Evolutionary conservation across 164 flowering plant genomes (phyloP), one percentile per base, ranked within the genome.

Genomic region (Macadamia integrifolia): DNA sequence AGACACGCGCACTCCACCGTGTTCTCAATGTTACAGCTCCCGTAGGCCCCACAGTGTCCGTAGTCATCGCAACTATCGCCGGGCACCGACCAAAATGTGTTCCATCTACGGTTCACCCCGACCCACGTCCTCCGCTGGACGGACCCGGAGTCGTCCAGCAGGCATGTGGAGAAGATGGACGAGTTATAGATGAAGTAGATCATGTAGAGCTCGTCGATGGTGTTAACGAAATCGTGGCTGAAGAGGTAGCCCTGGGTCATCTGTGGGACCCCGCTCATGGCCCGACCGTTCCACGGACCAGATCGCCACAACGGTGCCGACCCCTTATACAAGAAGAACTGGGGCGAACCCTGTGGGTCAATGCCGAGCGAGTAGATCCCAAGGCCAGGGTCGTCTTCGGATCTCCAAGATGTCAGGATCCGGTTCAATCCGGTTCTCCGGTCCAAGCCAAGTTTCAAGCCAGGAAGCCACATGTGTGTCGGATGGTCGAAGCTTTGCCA

Each of bases 401-500:
- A 66, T 43, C 68, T 82, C 88, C 87, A 85, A 0, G 88, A 82
- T 0, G 81, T 80, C 6, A 85, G 17, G 56, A 48, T 61, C 67
- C 81, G 49, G 61, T 78, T 69, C 31, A 72, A 30, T 11, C 84
- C 83, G 14, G 80, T 72, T 56, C 43, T 68, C 12, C 31, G 74
- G 66, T 80, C 43, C 64, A 69, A 0, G 6, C 86, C 85, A 1
- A 83, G 60, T 42, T 73, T 81, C 86, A 81, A 78, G 14, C 5
- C 50, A 0, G 85, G 80, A 28, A 87, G 72, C 10, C 64, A 0
- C 0, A 81, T 71, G 56, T 87, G 64, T 0, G 84, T 72, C 0
- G 83, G 85, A 71, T 76, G 18, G 70, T 87, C 86, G 67, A 83
- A 85, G 73, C 91, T 80, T 46, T 85, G 81, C 87, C 88, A 85